Base-by-base conservation (phyloP, 2,329 filamentous ascomycete genomes). In the Grosmannia huntii region DNA sequence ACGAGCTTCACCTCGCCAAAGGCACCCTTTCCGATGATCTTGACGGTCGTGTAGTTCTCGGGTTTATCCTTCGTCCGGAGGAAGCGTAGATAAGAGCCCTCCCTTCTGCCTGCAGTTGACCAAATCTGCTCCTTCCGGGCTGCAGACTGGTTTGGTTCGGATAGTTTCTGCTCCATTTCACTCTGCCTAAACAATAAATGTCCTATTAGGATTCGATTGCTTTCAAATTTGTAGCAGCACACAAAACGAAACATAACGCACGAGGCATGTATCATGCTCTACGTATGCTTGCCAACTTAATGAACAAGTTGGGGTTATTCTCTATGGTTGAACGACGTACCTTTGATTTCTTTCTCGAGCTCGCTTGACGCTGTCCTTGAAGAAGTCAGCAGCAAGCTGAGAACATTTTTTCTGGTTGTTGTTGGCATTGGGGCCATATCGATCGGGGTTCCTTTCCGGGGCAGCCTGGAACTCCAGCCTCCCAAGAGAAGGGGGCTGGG, bases 1-100 rank as follows among this genome's bases (percentile, higher is more conserved):
- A 99, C 94, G 62, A 99, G 80, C 75, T 96, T 95, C 67, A 99
- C 94, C 73, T 99, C 94, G 70, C 94, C 94, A 68, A 99, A 99
- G 16, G 94, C 94, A 73, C 94, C 94, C 79, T 99, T 99, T 68
- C 94, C 94, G 66, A 99, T 99, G 65, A 97, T 92, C 79, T 97
- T 97, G 73, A 97, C 81, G 1, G 92, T 97, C 63, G 85, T 84
- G 78, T 97, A 99, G 75, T 97, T 97, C 65, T 92, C 85, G 12
- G 92, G 90, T 72, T 86, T 87, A 70, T 97, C 91, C 72, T 90
- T 92, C 59, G 92, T 96, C 59, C 92, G 85, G 67, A 97, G 77
- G 77, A 97, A 96, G 46, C 92, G 89, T 62, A 99, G 78, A 72
- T 96, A 97, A 67, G 90, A 89, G 55, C 89, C 90, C 72, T 97